These are phyloP conservation scores for Endothia cerciana DNA, from an alignment of 2,329 filamentous ascomycete genomes.

Conservation along the genomic window DNA sequence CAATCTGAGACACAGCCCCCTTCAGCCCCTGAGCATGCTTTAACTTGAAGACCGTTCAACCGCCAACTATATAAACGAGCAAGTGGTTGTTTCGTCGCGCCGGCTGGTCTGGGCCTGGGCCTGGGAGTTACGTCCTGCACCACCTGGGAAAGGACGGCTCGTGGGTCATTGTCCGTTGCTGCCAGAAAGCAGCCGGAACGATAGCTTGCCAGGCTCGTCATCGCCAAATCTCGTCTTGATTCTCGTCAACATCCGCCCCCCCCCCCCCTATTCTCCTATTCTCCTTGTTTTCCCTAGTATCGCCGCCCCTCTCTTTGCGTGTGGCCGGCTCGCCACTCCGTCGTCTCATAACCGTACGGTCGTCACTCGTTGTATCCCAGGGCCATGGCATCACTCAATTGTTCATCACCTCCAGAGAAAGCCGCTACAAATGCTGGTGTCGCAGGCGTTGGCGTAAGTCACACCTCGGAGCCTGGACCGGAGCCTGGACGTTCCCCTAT, in stretches of 20 bases:
- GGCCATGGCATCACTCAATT: constrained; percentile 8
- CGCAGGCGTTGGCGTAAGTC: constrained; percentile 25
- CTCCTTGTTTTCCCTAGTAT: not conserved
- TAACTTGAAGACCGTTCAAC: not conserved
- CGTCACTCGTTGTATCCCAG: not conserved
- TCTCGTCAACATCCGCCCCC: not conserved
- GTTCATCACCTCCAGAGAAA: constrained; percentile 6
- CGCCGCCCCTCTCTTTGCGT: not conserved
- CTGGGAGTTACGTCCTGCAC: not conserved
- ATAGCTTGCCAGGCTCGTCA: not conserved
- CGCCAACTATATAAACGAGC: not conserved
- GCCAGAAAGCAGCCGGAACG: not conserved
- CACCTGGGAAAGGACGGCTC: not conserved
- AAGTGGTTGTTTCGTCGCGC: not conserved
- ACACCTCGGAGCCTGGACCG: not conserved
- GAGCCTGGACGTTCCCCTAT: not conserved
- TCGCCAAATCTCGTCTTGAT: not conserved
- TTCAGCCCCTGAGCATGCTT: not conserved
- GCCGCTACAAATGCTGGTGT: constrained; percentile 23
- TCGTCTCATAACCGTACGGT: constrained; percentile 3
- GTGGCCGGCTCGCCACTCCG: constrained; percentile 1
- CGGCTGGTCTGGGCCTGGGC: too few species aligned
- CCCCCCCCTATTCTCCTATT: not conserved
- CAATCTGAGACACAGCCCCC: constrained; percentile 8
- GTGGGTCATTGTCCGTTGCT: not conserved